Conservation (phyloP, 2,329 filamentous ascomycete species). For the Alternaria sp. region DNA sequence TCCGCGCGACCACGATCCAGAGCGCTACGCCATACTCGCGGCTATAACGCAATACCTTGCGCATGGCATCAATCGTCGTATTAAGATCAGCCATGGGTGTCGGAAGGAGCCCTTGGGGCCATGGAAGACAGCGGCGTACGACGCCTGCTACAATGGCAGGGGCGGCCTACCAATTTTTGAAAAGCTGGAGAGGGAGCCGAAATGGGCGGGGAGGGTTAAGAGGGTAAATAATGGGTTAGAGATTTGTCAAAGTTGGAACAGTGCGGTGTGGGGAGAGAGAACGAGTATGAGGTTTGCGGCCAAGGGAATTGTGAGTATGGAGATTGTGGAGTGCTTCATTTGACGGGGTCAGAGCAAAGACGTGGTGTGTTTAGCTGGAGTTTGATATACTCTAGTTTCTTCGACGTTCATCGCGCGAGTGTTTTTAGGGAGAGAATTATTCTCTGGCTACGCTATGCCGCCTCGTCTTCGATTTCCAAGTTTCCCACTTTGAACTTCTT, state of each 20-base stretch:
- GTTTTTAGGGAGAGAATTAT: background rate
- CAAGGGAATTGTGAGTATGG: background rate
- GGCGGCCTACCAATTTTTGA: background rate
- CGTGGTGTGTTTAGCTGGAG: background rate
- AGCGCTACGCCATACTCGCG: background rate
- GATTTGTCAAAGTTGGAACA: background rate
- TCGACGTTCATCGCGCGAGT: background rate
- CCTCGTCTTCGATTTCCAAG: conserved; percentile 52
- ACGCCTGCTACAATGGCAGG: background rate
- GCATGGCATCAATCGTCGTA: background rate
- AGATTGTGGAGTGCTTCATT: conserved; percentile 2
- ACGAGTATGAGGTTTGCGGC: background rate
- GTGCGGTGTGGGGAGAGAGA: background rate
- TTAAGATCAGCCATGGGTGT: background rate
- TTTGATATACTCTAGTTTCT: background rate
- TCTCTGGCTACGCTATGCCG: conserved; percentile 13
- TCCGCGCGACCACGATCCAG: background rate
- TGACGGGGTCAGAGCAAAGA: background rate
- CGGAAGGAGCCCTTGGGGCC: background rate
- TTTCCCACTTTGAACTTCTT: conserved; percentile 50
- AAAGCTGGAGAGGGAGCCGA: background rate
- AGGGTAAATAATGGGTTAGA: background rate
- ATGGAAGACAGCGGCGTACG: background rate
- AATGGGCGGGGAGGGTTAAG: background rate
- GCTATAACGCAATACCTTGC: background rate